A percentile compares a stretch with the other conserved stretches of the same genome.
phyloP scores from a whole-genome alignment of 2,329 filamentous ascomycete species.

The Blastomyces silverae region DNA sequence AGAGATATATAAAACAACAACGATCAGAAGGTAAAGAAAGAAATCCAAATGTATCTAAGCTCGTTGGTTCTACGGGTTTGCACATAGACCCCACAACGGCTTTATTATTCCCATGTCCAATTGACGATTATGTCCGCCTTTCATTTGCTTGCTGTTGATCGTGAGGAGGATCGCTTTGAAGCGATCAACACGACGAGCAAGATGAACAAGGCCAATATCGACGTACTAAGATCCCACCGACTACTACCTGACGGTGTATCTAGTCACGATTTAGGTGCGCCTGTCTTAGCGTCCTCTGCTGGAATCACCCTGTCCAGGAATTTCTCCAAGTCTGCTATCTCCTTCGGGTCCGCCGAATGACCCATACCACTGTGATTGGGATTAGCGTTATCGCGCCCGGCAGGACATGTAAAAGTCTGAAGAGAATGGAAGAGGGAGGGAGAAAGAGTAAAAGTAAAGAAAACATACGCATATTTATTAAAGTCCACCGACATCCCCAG shows the following conservation, averaged over 20 bases:
- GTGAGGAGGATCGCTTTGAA: background rate
- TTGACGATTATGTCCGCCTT: background rate
- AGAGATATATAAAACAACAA: background rate
- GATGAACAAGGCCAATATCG: slow-evolving; percentile 1
- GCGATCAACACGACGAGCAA: background rate
- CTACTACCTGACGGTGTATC: background rate
- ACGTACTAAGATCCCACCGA: background rate
- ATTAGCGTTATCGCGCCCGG: slow-evolving; percentile 28
- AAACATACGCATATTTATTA: slow-evolving; percentile 63
- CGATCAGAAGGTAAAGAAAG: too few species aligned
- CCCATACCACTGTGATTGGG: slow-evolving; percentile 51
- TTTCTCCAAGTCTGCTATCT: slow-evolving; percentile 72
- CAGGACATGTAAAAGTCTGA: background rate
- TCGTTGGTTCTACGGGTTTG: background rate
- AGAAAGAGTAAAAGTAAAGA: slow-evolving; percentile 18
- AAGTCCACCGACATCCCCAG: slow-evolving; percentile 68
- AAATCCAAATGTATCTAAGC: background rate
- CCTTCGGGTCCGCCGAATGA: slow-evolving; percentile 68
- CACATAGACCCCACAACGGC: background rate
- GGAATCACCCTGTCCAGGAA: slow-evolving; percentile 52
- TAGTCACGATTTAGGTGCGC: slow-evolving; percentile 6
- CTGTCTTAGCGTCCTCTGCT: slow-evolving; percentile 34
- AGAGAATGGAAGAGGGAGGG: slow-evolving; percentile 53
- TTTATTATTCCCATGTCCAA: background rate
- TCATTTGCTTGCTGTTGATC: background rate